Evolutionary conservation across 2,329 filamentous ascomycete species (phyloP), one percentile per base, ranked within the genome.

Genomic region (Penicillium capsulatum): DNA sequence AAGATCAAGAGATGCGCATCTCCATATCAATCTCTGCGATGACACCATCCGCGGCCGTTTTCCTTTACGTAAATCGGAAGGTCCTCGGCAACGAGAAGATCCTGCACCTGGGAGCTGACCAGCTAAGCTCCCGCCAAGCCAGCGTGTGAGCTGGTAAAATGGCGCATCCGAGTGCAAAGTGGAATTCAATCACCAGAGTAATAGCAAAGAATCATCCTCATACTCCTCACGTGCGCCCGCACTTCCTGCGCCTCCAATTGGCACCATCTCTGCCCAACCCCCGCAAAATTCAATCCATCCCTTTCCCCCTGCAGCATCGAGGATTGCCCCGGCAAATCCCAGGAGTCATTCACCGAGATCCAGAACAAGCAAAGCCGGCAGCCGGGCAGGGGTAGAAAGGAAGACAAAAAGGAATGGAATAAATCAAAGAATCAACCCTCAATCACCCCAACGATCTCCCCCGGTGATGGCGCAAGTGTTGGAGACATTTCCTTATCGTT

Each of bases 51-150:
- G 39, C 36, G 38, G 42, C 38, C 42, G 9, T 47, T 62, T 62
- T 63, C 34, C 60, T 65, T 67, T 67, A 67, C 64, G 64, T 67
- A 67, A 67, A 63, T 61, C 51, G 55, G 53, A 47, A 54, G 46
- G 47, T 45, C 45, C 47, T 52, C 51, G 51, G 50, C 48, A 35
- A 49, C 54, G 51, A 53, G 50, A 50, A 52, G 55, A 51, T 49
- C 47, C 42, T 50, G 34, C 26, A 39, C 35, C 48, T 44, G 44
- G 36, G 36, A 36, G 19, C 19, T 22, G 19, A 22, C 5, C 44
- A 31, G 19, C 39, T 47, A 39, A 44, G 47, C 37, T 28, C 40
- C 37, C 29, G 35, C 19, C 17, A 14, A 28, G 26, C 6, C 26
- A n/a, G 19, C 19, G 19, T 22, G 9, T 22, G 19, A n/a, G 19